Conservation (phyloP, 2,329 filamentous ascomycete species). For the Fusarium zealandicum region DNA sequence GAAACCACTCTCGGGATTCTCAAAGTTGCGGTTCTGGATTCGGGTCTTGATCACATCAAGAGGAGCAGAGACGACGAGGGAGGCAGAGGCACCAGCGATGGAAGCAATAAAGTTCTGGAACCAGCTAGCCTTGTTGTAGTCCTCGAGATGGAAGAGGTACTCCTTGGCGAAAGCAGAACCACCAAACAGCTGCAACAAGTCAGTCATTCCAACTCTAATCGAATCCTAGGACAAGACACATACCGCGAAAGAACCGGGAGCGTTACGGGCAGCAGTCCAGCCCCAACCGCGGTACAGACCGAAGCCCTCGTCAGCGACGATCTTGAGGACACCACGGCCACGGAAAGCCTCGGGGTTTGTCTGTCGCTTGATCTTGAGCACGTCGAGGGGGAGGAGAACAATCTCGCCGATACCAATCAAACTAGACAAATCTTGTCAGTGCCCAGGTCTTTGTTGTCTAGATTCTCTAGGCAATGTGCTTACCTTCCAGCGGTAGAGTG, state of each 20-base stretch:
- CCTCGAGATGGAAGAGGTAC: constrained; percentile 85
- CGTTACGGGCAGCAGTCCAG: constrained; percentile 97
- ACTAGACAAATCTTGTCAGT: constrained; percentile 55
- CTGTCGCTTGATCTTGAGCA: constrained; percentile 99
- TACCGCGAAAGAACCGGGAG: constrained; percentile 95
- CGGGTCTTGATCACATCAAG: constrained; percentile 98
- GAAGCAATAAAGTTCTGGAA: constrained; percentile 97
- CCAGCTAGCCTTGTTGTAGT: constrained; percentile 97
- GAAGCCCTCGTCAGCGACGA: constrained; percentile 92
- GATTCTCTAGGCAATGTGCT: constrained; percentile 25
- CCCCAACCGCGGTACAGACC: constrained; percentile 95
- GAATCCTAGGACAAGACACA: constrained; percentile 45
- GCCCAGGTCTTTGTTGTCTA: background rate
- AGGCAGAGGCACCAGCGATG: constrained; percentile 91
- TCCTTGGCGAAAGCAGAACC: constrained; percentile 98
- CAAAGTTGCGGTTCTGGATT: constrained; percentile 98
- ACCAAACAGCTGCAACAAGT: constrained; percentile 79
- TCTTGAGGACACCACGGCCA: constrained; percentile 87
- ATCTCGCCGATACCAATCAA: constrained; percentile 98
- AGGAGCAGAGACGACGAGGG: constrained; percentile 93
- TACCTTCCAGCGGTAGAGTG: constrained; percentile 93
- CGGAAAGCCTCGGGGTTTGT: constrained; percentile 99
- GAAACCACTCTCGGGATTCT: constrained; percentile 95
- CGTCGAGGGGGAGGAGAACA: constrained; percentile 90
- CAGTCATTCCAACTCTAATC: constrained; percentile 15